phyloP scores from a whole-genome alignment of 2,329 filamentous ascomycete species.

The Harringtonia aguacate region DNA sequence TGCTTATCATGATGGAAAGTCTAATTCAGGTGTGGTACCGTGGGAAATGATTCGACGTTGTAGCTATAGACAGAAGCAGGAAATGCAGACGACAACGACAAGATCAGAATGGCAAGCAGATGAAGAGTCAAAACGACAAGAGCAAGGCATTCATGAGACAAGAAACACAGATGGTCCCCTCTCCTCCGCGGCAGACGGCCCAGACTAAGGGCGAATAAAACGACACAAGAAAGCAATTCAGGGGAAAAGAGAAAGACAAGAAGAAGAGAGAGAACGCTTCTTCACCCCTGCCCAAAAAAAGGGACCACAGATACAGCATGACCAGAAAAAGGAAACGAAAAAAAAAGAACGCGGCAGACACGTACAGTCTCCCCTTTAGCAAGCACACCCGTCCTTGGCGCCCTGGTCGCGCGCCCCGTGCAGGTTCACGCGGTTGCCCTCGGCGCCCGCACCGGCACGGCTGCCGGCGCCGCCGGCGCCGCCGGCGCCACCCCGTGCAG shows the following conservation, averaged over 20 bases:
- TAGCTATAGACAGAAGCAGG: too few species aligned
- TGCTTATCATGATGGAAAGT: too few species aligned
- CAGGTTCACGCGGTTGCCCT: constrained; percentile 74
- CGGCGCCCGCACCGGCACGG: constrained; percentile 32
- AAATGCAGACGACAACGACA: too few species aligned
- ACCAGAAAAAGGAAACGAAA: not conserved
- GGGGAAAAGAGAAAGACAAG: not conserved
- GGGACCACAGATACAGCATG: not conserved
- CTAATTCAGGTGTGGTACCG: too few species aligned
- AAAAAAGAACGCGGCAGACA: not conserved
- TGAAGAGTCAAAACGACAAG: not conserved
- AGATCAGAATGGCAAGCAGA: too few species aligned
- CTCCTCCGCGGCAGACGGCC: not conserved
- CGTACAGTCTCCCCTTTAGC: constrained; percentile 35
- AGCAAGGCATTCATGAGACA: not conserved
- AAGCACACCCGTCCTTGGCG: constrained; percentile 88
- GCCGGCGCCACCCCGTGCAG: constrained; percentile 51
- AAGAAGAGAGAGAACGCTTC: not conserved
- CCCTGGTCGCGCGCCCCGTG: constrained; percentile 60
- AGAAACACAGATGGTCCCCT: not conserved
- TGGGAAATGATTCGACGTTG: too few species aligned
- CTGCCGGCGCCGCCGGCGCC: constrained; percentile 49
- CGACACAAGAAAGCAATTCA: too few species aligned
- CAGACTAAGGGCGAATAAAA: too few species aligned
- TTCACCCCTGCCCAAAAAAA: not conserved